A percentile compares a stretch with the other conserved stretches of the same genome.
phyloP scores from a whole-genome alignment of 1,284 basidiomycete species.

The Malassezia obtusa region DNA sequence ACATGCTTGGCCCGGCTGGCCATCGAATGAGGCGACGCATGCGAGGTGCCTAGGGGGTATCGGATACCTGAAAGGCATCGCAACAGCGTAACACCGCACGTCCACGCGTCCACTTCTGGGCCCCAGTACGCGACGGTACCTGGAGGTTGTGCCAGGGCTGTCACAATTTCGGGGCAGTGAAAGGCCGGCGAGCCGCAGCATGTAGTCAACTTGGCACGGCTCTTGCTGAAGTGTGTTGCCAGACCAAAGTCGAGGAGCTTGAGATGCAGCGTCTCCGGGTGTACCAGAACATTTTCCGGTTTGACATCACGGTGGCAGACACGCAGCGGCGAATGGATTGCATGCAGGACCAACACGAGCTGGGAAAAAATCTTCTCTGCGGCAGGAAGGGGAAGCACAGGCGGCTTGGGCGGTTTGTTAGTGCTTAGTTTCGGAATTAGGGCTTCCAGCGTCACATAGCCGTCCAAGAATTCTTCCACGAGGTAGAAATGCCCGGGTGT shows the following conservation, averaged over 20 bases:
- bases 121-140: constrained; percentile 51
- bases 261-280: constrained; percentile 48
- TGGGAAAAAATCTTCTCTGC: constrained; percentile 52
- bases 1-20: constrained; percentile 50
- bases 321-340: constrained; percentile 52
- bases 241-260: constrained; percentile 55
- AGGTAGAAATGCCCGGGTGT: constrained; percentile 56
- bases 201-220: constrained; percentile 54
- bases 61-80: constrained; percentile 52
- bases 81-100: constrained; percentile 54
- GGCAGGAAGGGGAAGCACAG: constrained; percentile 34
- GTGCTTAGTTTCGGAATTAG: constrained; percentile 16
- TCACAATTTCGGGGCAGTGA: constrained; percentile 54
- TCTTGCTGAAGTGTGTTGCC: constrained; percentile 55
- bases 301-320: constrained; percentile 57
- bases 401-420: constrained; percentile 18
- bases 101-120: constrained; percentile 57
- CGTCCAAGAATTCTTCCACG: constrained; percentile 53
- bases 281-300: constrained; percentile 51
- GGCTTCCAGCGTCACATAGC: constrained; percentile 49
- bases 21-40: constrained; percentile 51
- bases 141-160: constrained; percentile 51
- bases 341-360: constrained; percentile 53
- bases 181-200: constrained; percentile 55
- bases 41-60: constrained; percentile 54